phyloP scores from a whole-genome alignment of 306 rosid genomes.

The Vicia sativa region DNA sequence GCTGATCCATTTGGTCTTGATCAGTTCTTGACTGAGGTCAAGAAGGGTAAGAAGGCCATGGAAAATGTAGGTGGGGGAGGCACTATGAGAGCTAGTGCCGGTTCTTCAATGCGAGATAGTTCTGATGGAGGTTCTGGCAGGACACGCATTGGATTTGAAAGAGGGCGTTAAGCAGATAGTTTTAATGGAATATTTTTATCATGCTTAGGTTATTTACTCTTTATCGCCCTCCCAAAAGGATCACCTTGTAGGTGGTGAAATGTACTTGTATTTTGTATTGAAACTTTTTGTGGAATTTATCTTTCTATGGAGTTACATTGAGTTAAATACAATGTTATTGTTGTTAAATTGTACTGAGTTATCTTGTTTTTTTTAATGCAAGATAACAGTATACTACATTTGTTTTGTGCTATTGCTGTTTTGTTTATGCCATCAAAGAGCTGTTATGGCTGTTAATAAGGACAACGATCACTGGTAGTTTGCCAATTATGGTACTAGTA shows the following conservation, averaged over 20 bases:
- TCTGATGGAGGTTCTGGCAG: conserved; percentile 79
- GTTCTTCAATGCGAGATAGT: conserved; percentile 77
- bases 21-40: conserved; percentile 79
- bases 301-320: conserved; percentile 10
- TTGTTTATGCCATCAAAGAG: background rate
- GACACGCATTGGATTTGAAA: conserved; percentile 82
- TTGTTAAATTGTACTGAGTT: background rate
- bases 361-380: background rate
- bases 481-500: background rate
- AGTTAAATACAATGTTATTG: conserved; percentile 11
- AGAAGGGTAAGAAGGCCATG: conserved; percentile 82
- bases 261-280: conserved; percentile 16
- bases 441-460: background rate
- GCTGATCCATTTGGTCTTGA: conserved; percentile 96
- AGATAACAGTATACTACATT: background rate
- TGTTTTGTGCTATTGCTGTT: background rate
- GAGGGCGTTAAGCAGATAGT: conserved; percentile 58
- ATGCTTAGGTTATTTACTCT: background rate
- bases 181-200: background rate
- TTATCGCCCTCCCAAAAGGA: background rate
- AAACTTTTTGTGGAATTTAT: conserved; percentile 5
- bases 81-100: conserved; percentile 88
- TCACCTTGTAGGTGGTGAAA: conserved; percentile 5
- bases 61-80: conserved; percentile 79
- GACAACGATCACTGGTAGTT: background rate